phyloP scores from a whole-genome alignment of 179 eudicot genomes.

The Patellifolia procumbens region DNA sequence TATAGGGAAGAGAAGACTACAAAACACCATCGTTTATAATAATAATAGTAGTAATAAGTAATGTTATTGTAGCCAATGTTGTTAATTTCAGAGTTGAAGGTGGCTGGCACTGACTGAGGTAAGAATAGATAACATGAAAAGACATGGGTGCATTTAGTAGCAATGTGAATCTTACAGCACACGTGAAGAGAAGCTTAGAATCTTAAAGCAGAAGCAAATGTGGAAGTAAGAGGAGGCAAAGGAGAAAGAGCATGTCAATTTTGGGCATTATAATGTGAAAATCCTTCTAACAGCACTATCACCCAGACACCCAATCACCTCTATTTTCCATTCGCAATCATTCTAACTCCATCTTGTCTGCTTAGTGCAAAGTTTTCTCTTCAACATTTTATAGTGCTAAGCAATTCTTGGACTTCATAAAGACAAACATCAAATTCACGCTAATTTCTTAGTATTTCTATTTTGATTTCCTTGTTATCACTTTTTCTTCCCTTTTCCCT shows the following conservation, averaged over 20 bases:
- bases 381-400: conserved; percentile 27
- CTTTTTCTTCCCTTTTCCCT: not conserved
- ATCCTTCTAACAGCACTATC: conserved; percentile 7
- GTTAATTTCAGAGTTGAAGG: too few relatives aligned
- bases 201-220: conserved; percentile 8
- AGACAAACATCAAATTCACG: conserved; percentile 13
- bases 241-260: not conserved
- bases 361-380: conserved; percentile 6
- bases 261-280: conserved; percentile 9
- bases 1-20: too few relatives aligned
- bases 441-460: not conserved
- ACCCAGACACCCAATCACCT: conserved; percentile 22
- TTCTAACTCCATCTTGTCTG: conserved; percentile 17
- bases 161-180: not conserved
- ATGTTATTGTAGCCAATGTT: too few relatives aligned
- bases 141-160: not conserved
- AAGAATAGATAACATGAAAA: too few relatives aligned
- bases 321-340: conserved; percentile 27
- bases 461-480: too few relatives aligned
- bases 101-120: too few relatives aligned
- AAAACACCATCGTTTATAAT: too few relatives aligned
- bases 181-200: not conserved
- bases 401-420: conserved; percentile 9
- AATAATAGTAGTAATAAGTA: too few relatives aligned
- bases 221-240: not conserved